Evolutionary conservation across 495 filamentous ascomycete genomes (phyloP), one percentile per base, ranked within the genome.

Genomic region (Penicillium antarcticum): DNA sequence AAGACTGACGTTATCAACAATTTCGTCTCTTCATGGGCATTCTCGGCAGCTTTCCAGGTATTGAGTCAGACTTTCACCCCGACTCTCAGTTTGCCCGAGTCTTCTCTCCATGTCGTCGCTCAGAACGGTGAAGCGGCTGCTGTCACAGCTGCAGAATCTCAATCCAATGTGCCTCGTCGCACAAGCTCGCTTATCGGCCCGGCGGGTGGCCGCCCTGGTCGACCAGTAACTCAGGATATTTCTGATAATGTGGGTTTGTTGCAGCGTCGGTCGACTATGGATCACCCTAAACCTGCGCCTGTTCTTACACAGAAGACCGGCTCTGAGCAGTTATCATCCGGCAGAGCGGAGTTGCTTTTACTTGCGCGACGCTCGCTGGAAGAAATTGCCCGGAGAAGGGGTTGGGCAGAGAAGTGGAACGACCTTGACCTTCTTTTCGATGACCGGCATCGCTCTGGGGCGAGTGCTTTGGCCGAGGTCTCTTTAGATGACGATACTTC

Each of bases 1-100:
- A 77, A 73, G 51, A 23, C 61, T 11, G 78, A 83, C 53, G 68
- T 90, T 13, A 80, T 94, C 39, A 87, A 91, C 59, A 91, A 94
- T 58, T 61, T 97, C 4, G 84, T 96, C 8, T 85, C 84, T 5
- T 91, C 90, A 0, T 97, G 92, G 80, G 86, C 82, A 8, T 96
- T 90, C 62, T 83, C 87, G 21, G 85, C 88, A 19, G 78, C 85
- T 8, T 82, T 87, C 57, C 87, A 92, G 54, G 82, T 96, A 18
- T 72, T 96, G 5, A 78, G 81, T 7, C 87, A 90, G 59, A 95
- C 88, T 0, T 80, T 79, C 4, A 88, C 88, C 6, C 82, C 84
- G 33, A 73, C 80, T 5, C 71, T 90, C 9, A 77, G 80, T 1
- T 84, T 90, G 24, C 81, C 85, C 2, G 78, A 84, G 13, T 84